These are phyloP conservation scores for Podosphaera leucotricha DNA, from an alignment of 2,329 filamentous ascomycete species.

Conservation along the genomic window DNA sequence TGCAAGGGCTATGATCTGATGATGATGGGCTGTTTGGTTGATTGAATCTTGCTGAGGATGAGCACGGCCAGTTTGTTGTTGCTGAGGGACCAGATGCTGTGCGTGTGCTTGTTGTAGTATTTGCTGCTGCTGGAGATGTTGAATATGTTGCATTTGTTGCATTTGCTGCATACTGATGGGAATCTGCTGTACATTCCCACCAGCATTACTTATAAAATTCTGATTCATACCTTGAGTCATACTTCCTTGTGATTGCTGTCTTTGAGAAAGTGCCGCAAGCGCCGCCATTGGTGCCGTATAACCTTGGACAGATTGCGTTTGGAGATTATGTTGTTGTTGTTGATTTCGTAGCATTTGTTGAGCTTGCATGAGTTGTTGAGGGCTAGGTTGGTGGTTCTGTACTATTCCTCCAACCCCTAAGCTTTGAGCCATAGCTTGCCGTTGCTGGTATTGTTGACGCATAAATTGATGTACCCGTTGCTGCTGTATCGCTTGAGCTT, in stretches of 20 bases:
- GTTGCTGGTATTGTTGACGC: slow-evolving; percentile 10
- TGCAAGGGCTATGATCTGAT: neutral
- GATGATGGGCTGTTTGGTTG: neutral
- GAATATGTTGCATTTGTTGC: slow-evolving; percentile 11
- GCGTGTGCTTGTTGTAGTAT: slow-evolving; percentile 1
- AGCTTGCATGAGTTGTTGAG: slow-evolving; percentile 13
- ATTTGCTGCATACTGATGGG: slow-evolving; percentile 15
- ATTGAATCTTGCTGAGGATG: neutral
- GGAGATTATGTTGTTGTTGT: slow-evolving; percentile 17
- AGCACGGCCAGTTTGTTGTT: neutral
- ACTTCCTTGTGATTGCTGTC: slow-evolving; percentile 3
- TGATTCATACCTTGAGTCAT: slow-evolving; percentile 12
- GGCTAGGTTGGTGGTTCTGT: slow-evolving; percentile 15
- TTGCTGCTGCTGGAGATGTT: slow-evolving; percentile 8
- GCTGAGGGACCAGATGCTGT: slow-evolving; percentile 1
- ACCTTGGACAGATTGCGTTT: slow-evolving; percentile 9
- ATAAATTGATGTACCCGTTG: slow-evolving; percentile 15
- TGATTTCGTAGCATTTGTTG: slow-evolving; percentile 13
- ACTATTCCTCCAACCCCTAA: slow-evolving; percentile 19
- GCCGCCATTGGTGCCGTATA: slow-evolving; percentile 9
- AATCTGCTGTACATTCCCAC: slow-evolving; percentile 10
- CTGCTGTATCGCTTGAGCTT: slow-evolving; percentile 7
- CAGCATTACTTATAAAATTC: slow-evolving; percentile 16
- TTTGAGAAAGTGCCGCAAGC: slow-evolving; percentile 2
- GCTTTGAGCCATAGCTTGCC: slow-evolving; percentile 9